A percentile compares a stretch with the other conserved stretches of the same genome.
phyloP scores from a whole-genome alignment of 371 early-diverging fungal genomes.

The Mucor sp. region DNA sequence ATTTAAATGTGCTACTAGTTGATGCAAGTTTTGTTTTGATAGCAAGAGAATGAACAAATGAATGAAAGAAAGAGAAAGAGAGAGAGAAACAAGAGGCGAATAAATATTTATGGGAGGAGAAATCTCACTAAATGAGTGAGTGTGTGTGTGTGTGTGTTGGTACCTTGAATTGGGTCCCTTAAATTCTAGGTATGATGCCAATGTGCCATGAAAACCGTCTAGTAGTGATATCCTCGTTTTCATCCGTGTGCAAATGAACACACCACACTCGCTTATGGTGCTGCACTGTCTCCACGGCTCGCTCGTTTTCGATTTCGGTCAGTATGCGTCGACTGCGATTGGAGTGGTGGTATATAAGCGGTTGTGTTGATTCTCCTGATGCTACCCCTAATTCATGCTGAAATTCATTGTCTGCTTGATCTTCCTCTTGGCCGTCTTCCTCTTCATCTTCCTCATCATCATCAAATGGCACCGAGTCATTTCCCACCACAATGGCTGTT shows the following conservation, averaged over 20 bases:
- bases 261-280: constrained; percentile 50
- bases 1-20: not conserved
- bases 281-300: constrained; percentile 38
- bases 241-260: constrained; percentile 25
- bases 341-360: not conserved
- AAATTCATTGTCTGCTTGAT: constrained; percentile 4
- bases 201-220: constrained; percentile 45
- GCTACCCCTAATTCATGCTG: not conserved
- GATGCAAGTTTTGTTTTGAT: not conserved
- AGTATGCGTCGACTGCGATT: not conserved
- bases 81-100: not conserved
- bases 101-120: not conserved
- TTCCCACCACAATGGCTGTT: constrained; percentile 38
- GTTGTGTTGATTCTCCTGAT: not conserved
- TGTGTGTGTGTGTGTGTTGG: no score
- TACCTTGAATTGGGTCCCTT: not conserved
- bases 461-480: constrained; percentile 12
- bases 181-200: constrained; percentile 42
- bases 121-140: not conserved
- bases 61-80: not conserved
- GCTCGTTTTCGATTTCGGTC: constrained; percentile 33
- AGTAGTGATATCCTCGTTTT: not conserved
- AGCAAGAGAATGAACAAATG: not conserved
- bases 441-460: constrained; percentile 27
- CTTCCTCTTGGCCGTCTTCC: not conserved